Conservation (phyloP, 768 basidiomycete species). For the Agaricus subrufescens region DNA sequence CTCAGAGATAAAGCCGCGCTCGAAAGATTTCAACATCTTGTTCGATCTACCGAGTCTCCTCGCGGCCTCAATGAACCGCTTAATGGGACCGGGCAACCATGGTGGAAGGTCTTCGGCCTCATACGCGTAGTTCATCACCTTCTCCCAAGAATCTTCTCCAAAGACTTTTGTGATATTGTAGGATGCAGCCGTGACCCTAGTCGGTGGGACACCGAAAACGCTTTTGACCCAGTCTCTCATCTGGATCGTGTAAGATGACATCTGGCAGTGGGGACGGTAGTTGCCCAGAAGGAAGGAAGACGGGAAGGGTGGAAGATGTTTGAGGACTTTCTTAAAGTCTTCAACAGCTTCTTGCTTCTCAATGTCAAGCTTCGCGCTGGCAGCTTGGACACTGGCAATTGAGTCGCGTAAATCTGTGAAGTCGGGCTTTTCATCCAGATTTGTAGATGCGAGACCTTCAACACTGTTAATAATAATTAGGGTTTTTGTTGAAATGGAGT, state of each 20-base stretch:
- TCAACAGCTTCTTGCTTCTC: slow-evolving; percentile 56
- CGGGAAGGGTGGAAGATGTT: slow-evolving; percentile 24
- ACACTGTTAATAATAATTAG: slow-evolving; percentile 32
- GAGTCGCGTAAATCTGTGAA: slow-evolving; percentile 42
- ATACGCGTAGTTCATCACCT: slow-evolving; percentile 3
- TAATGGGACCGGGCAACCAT: slow-evolving; percentile 3
- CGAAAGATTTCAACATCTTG: slow-evolving; percentile 64
- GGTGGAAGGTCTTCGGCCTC: not conserved
- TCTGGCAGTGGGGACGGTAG: slow-evolving; percentile 18
- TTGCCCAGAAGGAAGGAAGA: slow-evolving; percentile 10
- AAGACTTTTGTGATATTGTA: slow-evolving; percentile 8
- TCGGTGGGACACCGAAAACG: slow-evolving; percentile 34
- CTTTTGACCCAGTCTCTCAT: slow-evolving; percentile 31
- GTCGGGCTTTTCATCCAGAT: slow-evolving; percentile 20
- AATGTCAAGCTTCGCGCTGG: slow-evolving; percentile 51
- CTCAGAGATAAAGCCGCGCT: slow-evolving; percentile 76
- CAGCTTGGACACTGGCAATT: slow-evolving; percentile 41
- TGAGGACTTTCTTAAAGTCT: slow-evolving; percentile 43
- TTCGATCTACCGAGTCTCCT: slow-evolving; percentile 58
- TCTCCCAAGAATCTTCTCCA: slow-evolving; percentile 6
- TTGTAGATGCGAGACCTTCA: slow-evolving; percentile 34
- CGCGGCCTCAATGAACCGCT: slow-evolving; percentile 44
- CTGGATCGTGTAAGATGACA: slow-evolving; percentile 14
- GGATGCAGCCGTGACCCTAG: slow-evolving; percentile 17
- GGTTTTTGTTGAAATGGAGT: not conserved